Percentiles rank a stretch among this genome's conserved stretches.
phyloP scores from a whole-genome alignment of 2,329 filamentous ascomycete species.

The Immersiporthe knoxdaviesiana region DNA sequence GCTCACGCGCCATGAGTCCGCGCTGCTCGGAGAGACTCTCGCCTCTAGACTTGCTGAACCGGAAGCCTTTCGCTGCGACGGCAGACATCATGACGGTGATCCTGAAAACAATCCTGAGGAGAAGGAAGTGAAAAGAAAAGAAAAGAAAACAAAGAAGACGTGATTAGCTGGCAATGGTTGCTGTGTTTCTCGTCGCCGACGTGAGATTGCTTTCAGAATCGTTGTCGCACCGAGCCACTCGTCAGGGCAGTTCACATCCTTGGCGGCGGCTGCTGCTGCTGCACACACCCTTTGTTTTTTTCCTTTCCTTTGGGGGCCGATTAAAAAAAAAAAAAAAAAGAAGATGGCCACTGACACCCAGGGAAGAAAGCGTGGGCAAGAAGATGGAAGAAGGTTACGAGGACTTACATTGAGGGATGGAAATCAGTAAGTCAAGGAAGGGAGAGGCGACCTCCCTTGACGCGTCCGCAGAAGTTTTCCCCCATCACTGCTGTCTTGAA shows the following conservation, averaged over 20 bases:
- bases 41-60: conserved; percentile 41
- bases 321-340: too few species aligned
- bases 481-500: conserved; percentile 6
- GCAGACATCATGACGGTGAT: conserved; percentile 22
- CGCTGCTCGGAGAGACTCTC: conserved; percentile 37
- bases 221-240: not conserved
- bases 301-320: too few species aligned
- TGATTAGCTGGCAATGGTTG: not conserved
- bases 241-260: not conserved
- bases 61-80: conserved; percentile 37
- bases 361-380: not conserved
- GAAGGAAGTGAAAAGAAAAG: too few species aligned
- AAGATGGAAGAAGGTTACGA: conserved; percentile 5
- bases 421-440: conserved; percentile 20
- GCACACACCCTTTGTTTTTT: not conserved
- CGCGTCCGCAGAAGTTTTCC: conserved; percentile 18
- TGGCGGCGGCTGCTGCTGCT: not conserved
- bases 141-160: too few species aligned
- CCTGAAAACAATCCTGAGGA: too few species aligned
- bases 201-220: conserved; percentile 3
- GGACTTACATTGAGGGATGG: conserved; percentile 21
- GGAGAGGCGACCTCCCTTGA: conserved; percentile 17
- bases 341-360: not conserved
- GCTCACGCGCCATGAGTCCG: conserved; percentile 30
- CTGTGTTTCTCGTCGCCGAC: not conserved